Evolutionary conservation across 129 eudicot species (phyloP).

Genomic region (Arctium minus): DNA sequence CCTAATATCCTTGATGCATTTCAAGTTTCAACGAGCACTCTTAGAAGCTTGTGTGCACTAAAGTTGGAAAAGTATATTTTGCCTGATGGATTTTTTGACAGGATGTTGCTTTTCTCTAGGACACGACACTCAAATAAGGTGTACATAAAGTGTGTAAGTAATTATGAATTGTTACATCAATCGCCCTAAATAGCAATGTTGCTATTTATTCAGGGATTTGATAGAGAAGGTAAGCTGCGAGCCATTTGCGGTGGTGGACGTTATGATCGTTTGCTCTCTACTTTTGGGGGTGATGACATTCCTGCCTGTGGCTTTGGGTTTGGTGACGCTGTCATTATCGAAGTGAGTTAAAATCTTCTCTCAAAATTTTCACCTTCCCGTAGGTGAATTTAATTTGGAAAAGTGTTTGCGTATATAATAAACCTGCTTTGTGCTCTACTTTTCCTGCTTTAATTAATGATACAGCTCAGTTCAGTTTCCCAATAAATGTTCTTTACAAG

Average conservation of each 20-base stretch:
- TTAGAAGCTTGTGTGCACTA: background rate
- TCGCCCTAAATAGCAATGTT: background rate
- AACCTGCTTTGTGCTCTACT: too few relatives aligned
- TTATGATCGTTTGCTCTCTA: conserved; percentile 76
- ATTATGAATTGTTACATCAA: background rate
- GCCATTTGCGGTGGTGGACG: conserved; percentile 99
- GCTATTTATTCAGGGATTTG: conserved; percentile 64
- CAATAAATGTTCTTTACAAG: too few relatives aligned
- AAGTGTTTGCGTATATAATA: too few relatives aligned
- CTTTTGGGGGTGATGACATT: conserved; percentile 91
- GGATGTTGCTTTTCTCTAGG: background rate
- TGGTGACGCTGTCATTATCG: conserved; percentile 95
- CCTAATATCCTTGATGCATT: background rate
- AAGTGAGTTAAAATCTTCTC: conserved; percentile 53
- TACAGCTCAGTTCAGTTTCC: too few relatives aligned
- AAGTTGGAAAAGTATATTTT: background rate
- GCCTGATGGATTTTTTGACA: background rate
- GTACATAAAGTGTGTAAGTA: background rate
- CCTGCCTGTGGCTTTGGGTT: conserved; percentile 99
- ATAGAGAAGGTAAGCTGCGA: conserved; percentile 80
- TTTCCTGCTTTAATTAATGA: too few relatives aligned
- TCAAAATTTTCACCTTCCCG: background rate
- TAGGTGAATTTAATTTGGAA: background rate
- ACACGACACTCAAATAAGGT: background rate
- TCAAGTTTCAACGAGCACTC: background rate